Conservation (phyloP, 805 yeast species). For the Ogataea philodendri region DNA sequence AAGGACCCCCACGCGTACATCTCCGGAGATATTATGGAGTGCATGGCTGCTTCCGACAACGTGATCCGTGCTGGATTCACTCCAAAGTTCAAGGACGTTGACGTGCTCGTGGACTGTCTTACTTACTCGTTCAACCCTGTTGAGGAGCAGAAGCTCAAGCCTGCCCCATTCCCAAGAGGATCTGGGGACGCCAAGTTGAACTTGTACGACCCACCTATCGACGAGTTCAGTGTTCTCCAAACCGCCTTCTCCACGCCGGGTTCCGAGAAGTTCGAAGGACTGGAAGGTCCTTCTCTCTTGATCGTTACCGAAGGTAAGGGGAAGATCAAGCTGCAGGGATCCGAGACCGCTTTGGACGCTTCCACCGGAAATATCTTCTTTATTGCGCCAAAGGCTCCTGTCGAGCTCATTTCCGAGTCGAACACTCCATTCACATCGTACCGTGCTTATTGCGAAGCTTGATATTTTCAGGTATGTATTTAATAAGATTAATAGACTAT, state of each 20-base stretch:
- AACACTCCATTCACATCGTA: conserved; percentile 65
- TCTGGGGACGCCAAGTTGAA: conserved; percentile 64
- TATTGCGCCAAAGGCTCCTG: conserved; percentile 71
- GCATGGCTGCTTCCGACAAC: conserved; percentile 99
- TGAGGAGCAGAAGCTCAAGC: conserved; percentile 84
- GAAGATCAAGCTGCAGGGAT: conserved; percentile 41
- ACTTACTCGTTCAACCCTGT: conserved; percentile 88
- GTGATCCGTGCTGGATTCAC: conserved; percentile 99
- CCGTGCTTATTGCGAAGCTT: conserved; percentile 85
- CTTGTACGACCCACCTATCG: conserved; percentile 93
- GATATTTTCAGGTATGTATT: conserved; percentile 12
- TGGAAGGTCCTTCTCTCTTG: conserved; percentile 85
- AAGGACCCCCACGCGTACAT: conserved; percentile 98
- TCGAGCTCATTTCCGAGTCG: conserved; percentile 56
- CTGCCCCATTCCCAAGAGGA: conserved; percentile 58
- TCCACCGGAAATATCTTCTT: conserved; percentile 79
- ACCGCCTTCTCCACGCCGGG: conserved; percentile 59
- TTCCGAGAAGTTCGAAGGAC: conserved; percentile 53
- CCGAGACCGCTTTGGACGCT: conserved; percentile 39
- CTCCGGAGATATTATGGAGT: conserved; percentile 95
- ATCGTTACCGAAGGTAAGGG: conserved; percentile 85
- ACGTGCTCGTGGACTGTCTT: conserved; percentile 83
- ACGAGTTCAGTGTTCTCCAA: conserved; percentile 91
- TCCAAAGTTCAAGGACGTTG: conserved; percentile 97
- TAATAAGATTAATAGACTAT: conserved; percentile 3